Percentiles rank a stretch among this genome's conserved stretches.
These are phyloP conservation scores for Yamadazyma atmosphaerica DNA, from an alignment of 1,139 yeast species.

Conservation along the genomic window DNA sequence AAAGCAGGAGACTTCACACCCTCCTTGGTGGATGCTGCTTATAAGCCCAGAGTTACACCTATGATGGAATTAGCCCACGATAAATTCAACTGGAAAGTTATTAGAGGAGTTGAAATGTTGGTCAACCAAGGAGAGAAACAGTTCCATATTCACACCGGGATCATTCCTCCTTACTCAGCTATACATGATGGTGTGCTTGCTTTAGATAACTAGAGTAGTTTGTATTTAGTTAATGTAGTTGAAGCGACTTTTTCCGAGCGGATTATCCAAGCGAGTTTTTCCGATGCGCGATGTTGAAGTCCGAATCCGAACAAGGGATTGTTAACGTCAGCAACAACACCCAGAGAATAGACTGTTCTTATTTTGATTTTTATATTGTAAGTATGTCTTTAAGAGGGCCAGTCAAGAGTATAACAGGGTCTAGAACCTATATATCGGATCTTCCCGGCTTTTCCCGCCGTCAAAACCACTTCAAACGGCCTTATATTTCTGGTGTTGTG, in stretches of 20 bases:
- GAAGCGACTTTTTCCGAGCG: neutral
- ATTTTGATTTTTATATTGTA: no score
- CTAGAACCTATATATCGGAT: no score
- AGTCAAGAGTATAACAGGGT: no score
- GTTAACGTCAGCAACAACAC: neutral
- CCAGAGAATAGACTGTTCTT: no score
- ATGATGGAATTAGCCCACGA: constrained; percentile 73
- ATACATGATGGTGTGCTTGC: constrained; percentile 58
- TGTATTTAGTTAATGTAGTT: neutral
- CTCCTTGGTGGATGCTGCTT: constrained; percentile 84
- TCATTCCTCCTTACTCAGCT: constrained; percentile 58
- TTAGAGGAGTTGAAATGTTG: constrained; percentile 90
- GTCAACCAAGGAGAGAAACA: constrained; percentile 92
- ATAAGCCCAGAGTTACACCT: constrained; percentile 84
- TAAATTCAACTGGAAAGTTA: constrained; percentile 62
- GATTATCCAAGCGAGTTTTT: neutral
- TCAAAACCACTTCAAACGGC: no score
- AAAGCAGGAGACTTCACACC: constrained; percentile 42
- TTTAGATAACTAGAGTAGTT: constrained; percentile 7
- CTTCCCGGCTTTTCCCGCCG: no score
- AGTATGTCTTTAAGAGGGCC: no score
- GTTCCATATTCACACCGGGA: constrained; percentile 76
- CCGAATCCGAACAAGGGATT: constrained; percentile 6
- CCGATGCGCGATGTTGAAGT: constrained; percentile 3
- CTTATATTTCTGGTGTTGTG: no score